phyloP scores from a whole-genome alignment of 2,329 filamentous ascomycete species.

The Fusarium scirpi region DNA sequence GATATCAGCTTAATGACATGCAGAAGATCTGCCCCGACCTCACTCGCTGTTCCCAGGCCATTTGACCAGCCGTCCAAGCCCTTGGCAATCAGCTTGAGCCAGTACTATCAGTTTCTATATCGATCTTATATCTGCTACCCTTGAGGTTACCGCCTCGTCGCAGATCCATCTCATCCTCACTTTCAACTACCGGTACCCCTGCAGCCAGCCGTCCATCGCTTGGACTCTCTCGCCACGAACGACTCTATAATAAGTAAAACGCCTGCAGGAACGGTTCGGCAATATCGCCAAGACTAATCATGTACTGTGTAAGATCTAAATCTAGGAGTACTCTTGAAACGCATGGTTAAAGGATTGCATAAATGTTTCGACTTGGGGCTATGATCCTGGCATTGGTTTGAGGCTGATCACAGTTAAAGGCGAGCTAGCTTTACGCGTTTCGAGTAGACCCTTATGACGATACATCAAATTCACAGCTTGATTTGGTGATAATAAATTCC shows the following conservation, averaged over 20 bases:
- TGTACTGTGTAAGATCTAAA: background rate
- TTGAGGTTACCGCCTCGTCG: background rate
- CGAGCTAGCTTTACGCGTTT: background rate
- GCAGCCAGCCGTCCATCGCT: background rate
- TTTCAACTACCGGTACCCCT: background rate
- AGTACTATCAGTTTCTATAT: background rate
- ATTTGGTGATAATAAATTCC: background rate
- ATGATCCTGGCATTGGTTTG: background rate
- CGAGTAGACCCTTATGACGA: background rate
- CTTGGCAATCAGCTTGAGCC: background rate
- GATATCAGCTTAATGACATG: conserved; percentile 6
- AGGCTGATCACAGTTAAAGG: background rate
- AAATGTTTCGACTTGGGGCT: background rate
- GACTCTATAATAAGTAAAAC: background rate
- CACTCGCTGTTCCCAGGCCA: background rate
- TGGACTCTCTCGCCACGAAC: background rate
- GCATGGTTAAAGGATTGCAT: background rate
- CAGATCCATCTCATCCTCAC: background rate
- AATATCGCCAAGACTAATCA: background rate
- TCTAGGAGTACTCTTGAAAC: background rate
- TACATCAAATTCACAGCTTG: background rate
- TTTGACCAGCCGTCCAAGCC: background rate
- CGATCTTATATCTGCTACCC: background rate
- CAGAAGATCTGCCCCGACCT: background rate
- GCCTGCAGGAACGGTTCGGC: background rate